These are phyloP conservation scores for Paecilomyces fulvus DNA, from an alignment of 2,329 filamentous ascomycete genomes.

Conservation along the genomic window DNA sequence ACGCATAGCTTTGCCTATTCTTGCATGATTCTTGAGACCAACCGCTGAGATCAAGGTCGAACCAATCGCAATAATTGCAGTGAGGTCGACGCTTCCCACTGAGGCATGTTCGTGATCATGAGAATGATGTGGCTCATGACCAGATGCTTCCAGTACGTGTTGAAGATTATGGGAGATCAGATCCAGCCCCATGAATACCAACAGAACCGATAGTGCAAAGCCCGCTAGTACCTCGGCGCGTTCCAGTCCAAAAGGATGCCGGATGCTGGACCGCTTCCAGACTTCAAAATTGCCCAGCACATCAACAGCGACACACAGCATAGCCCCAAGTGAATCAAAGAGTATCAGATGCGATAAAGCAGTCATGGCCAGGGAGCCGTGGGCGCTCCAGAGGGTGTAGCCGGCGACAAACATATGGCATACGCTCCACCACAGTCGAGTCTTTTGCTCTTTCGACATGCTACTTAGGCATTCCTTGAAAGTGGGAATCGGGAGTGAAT, in stretches of 20 bases:
- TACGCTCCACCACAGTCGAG: slow-evolving; percentile 77
- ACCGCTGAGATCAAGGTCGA: slow-evolving; percentile 82
- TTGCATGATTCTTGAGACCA: slow-evolving; percentile 77
- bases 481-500: slow-evolving; percentile 86
- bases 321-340: slow-evolving; percentile 88
- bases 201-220: slow-evolving; percentile 89
- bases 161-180: slow-evolving; percentile 89
- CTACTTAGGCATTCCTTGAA: slow-evolving; percentile 77
- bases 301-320: slow-evolving; percentile 85
- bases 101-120: slow-evolving; percentile 60
- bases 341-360: slow-evolving; percentile 88
- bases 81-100: slow-evolving; percentile 70
- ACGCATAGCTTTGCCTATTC: slow-evolving; percentile 86
- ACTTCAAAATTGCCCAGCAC: slow-evolving; percentile 95
- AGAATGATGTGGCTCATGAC: slow-evolving; percentile 64
- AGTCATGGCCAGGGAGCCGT: slow-evolving; percentile 82
- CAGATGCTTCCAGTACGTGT: slow-evolving; percentile 74
- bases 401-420: slow-evolving; percentile 78
- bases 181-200: slow-evolving; percentile 96
- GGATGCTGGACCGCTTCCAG: slow-evolving; percentile 85
- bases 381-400: slow-evolving; percentile 76
- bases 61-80: slow-evolving; percentile 70
- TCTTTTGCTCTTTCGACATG: slow-evolving; percentile 81
- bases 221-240: slow-evolving; percentile 88
- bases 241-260: slow-evolving; percentile 88